A percentile compares a stretch with the other conserved stretches of the same genome.
These are phyloP conservation scores for Leptosphaerulina australis DNA, from an alignment of 2,329 filamentous ascomycete species.

Conservation along the genomic window DNA sequence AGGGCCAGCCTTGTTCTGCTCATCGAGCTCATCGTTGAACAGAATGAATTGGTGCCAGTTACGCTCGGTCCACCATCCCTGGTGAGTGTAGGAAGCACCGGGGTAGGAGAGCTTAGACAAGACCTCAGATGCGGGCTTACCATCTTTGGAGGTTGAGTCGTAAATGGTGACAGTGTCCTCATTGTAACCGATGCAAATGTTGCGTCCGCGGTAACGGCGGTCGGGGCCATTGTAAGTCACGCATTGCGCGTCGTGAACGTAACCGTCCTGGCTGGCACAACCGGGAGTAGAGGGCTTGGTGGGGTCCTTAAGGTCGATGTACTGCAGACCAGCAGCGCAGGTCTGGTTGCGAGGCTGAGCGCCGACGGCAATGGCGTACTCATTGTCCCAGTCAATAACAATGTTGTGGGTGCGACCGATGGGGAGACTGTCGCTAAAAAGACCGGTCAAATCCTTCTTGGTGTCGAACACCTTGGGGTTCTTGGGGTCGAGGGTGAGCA, in stretches of 20 bases:
- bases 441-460: conserved; percentile 36
- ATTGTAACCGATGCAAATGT: conserved; percentile 64
- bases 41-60: conserved; percentile 44
- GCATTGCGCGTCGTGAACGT: conserved; percentile 67
- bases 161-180: conserved; percentile 60
- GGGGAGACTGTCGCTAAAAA: conserved; percentile 35
- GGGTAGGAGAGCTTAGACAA: conserved; percentile 61
- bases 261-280: conserved; percentile 60
- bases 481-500: conserved; percentile 39
- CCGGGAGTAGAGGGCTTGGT: conserved; percentile 60
- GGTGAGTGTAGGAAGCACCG: conserved; percentile 63
- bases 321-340: conserved; percentile 61
- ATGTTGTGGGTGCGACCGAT: conserved; percentile 49
- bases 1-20: conserved; percentile 35
- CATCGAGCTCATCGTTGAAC: conserved; percentile 45
- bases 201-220: conserved; percentile 53
- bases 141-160: conserved; percentile 59
- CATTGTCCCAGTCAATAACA: conserved; percentile 44
- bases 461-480: conserved; percentile 41
- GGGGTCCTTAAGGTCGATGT: conserved; percentile 63
- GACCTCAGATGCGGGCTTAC: conserved; percentile 62
- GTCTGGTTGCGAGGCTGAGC: conserved; percentile 41
- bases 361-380: conserved; percentile 44
- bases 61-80: conserved; percentile 60
- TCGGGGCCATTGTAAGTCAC: conserved; percentile 61